These are phyloP conservation scores for Vitis labrusca DNA, from an alignment of 164 flowering plant species.

Conservation along the genomic window DNA sequence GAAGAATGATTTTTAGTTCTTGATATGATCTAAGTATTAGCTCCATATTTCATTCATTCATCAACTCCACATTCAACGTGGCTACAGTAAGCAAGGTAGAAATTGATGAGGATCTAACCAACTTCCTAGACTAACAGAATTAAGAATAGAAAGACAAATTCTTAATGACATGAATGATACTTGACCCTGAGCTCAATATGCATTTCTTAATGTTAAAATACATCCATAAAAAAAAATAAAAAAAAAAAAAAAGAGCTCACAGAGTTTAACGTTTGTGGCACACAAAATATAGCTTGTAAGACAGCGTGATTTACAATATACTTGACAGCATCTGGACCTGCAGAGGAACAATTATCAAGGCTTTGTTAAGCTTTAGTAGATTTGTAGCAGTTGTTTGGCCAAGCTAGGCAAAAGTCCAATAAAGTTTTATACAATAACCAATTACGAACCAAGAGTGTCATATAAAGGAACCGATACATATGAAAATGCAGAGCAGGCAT, in stretches of 20 bases:
- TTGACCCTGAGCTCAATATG: not conserved
- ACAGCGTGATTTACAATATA: constrained; percentile 76
- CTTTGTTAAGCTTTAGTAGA: no score
- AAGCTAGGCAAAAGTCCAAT: not conserved
- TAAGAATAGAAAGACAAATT: not conserved
- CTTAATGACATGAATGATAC: not conserved
- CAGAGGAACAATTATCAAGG: constrained; percentile 4
- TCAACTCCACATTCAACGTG: not conserved
- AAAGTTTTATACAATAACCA: not conserved
- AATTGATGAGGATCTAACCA: not conserved
- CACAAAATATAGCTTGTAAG: constrained; percentile 82
- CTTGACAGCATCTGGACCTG: constrained; percentile 96
- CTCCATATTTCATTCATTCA: not conserved
- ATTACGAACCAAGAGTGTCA: constrained; percentile 85
- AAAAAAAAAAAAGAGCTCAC: constrained; percentile 45
- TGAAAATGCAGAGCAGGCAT: constrained; percentile 98
- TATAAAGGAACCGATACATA: constrained; percentile 90
- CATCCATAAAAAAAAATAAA: not conserved
- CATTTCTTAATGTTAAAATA: not conserved
- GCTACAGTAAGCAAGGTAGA: not conserved
- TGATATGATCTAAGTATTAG: not conserved
- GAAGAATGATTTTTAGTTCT: no score
- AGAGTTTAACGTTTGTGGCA: constrained; percentile 61
- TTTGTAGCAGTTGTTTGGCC: not conserved
- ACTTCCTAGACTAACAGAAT: not conserved